phyloP scores from a whole-genome alignment of 1,284 basidiomycete genomes.

The Rhizopogon parksii region DNA sequence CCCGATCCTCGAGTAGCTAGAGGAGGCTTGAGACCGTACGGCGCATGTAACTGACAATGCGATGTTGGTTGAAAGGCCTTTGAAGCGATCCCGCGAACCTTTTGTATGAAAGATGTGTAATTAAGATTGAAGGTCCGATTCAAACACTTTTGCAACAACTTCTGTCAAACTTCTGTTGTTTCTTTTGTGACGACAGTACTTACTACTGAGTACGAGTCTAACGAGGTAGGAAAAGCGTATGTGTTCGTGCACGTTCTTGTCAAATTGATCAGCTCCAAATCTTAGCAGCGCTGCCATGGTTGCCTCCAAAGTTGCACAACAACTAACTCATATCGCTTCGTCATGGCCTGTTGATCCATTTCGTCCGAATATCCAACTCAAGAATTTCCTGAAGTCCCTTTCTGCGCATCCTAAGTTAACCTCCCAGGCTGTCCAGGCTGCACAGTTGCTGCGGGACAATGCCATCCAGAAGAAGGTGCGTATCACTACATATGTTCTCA shows the following conservation, averaged over 20 bases:
- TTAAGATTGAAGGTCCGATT: conserved; percentile 1
- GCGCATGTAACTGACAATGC: too few relatives aligned
- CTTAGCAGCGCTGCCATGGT: conserved; percentile 17
- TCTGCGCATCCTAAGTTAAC: conserved; percentile 63
- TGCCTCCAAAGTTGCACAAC: conserved; percentile 38
- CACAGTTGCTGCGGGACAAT: conserved; percentile 46
- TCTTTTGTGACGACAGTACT: neutral
- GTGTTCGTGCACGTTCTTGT: neutral
- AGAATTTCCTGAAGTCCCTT: conserved; percentile 54
- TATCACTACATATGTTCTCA: neutral
- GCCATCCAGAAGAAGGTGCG: conserved; percentile 51
- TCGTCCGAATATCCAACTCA: conserved; percentile 65
- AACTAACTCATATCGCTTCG: conserved; percentile 46
- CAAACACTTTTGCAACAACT: neutral
- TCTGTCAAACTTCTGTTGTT: too few relatives aligned
- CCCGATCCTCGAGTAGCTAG: neutral
- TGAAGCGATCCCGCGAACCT: neutral
- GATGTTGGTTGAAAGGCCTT: neutral
- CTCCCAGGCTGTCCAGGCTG: conserved; percentile 48
- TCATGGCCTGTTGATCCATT: conserved; percentile 65
- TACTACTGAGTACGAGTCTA: too few relatives aligned
- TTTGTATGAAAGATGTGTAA: conserved; percentile 4
- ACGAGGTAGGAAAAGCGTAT: neutral
- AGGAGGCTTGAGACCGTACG: neutral
- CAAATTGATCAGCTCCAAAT: neutral